Evolutionary conservation across 106 monocot species (phyloP).

Genomic region (Ottelia alismoides): DNA sequence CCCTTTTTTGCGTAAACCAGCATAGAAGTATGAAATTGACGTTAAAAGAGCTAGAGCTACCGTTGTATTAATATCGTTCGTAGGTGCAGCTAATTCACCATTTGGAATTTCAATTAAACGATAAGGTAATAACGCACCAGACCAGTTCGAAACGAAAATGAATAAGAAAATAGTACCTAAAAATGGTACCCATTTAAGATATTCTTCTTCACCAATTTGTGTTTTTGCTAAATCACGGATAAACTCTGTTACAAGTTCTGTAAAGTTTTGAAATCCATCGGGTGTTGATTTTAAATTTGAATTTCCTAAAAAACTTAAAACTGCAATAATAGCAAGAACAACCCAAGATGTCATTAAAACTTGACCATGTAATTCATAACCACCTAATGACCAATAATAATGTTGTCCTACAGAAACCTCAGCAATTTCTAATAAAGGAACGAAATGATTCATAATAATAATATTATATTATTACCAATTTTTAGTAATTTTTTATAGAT

Average conservation of each 20-base stretch:
- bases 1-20: slow-evolving; percentile 6
- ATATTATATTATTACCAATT: too few species aligned
- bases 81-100: slow-evolving; percentile 13
- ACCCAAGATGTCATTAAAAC: slow-evolving; percentile 15
- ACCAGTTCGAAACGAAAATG: slow-evolving; percentile 13
- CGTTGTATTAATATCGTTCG: slow-evolving; percentile 21
- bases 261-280: not conserved
- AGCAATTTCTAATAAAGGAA: too few species aligned
- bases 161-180: slow-evolving; percentile 7
- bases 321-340: slow-evolving; percentile 12
- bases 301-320: slow-evolving; percentile 5
- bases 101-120: slow-evolving; percentile 11
- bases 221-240: slow-evolving; percentile 4
- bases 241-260: not conserved
- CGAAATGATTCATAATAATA: too few species aligned
- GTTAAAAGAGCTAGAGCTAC: slow-evolving; percentile 4
- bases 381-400: slow-evolving; percentile 11
- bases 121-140: slow-evolving; percentile 6
- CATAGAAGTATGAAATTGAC: slow-evolving; percentile 9
- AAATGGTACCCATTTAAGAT: slow-evolving; percentile 3
- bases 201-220: slow-evolving; percentile 6
- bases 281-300: not conserved
- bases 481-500: too few species aligned
- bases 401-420: slow-evolving; percentile 9
- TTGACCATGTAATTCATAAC: slow-evolving; percentile 13